Evolutionary conservation across 441 rosid genomes (phyloP).

Genomic region (Mallotus repandus): DNA sequence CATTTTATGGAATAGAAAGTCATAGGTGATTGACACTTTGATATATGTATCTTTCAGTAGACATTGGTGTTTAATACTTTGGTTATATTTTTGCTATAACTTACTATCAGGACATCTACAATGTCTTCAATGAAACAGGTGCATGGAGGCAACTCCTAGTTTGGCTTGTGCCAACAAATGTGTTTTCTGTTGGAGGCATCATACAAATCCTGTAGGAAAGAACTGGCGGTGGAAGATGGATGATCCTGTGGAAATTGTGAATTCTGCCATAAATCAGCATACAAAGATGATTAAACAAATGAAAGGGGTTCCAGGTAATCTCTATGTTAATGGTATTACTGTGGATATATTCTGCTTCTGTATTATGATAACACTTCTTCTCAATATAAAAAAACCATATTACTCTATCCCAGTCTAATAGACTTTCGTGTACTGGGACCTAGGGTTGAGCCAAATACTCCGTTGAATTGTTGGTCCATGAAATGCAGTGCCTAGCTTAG

Average conservation of each 20-base stretch:
- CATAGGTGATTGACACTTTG: conserved; percentile 58
- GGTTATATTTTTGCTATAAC: not conserved
- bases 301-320: conserved; percentile 96
- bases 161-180: conserved; percentile 97
- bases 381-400: not conserved
- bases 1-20: conserved; percentile 97
- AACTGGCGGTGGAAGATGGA: conserved; percentile 99
- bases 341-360: not conserved
- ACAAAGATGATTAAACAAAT: conserved; percentile 92
- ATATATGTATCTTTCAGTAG: not conserved
- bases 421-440: not conserved
- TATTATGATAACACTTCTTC: not conserved
- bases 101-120: not conserved
- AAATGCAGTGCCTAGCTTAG: not conserved
- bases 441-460: not conserved
- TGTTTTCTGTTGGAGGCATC: conserved; percentile 99
- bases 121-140: conserved; percentile 43
- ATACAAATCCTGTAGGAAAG: conserved; percentile 96
- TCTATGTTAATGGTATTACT: conserved; percentile 17
- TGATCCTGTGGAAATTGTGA: conserved; percentile 79
- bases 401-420: not conserved
- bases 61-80: not conserved
- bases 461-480: not conserved
- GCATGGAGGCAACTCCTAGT: conserved; percentile 98
- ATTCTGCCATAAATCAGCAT: conserved; percentile 82